These are phyloP conservation scores for Hymenoscyphus repandus DNA, from an alignment of 2,329 filamentous ascomycete species.

Conservation along the genomic window DNA sequence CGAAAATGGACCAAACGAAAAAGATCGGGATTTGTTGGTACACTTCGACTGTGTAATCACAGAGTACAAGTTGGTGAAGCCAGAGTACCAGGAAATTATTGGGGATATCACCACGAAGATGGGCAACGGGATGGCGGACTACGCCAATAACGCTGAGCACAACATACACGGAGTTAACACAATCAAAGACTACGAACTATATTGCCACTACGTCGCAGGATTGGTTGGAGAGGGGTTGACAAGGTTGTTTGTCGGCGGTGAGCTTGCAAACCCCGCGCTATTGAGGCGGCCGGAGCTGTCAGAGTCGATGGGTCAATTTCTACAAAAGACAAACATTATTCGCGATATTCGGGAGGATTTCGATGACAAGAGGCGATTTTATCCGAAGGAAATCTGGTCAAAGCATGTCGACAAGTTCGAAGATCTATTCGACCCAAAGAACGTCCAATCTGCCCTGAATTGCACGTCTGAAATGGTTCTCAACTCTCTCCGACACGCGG, in stretches of 20 bases:
- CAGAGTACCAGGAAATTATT: constrained; percentile 78
- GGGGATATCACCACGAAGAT: constrained; percentile 90
- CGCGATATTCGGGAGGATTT: constrained; percentile 90
- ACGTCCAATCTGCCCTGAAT: constrained; percentile 71
- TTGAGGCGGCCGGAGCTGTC: constrained; percentile 73
- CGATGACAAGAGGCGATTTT: constrained; percentile 84
- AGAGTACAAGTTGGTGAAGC: constrained; percentile 86
- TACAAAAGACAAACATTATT: constrained; percentile 99
- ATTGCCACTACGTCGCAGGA: constrained; percentile 98
- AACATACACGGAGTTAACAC: constrained; percentile 77
- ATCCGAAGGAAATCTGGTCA: constrained; percentile 94
- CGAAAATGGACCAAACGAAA: constrained; percentile 84
- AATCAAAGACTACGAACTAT: constrained; percentile 85
- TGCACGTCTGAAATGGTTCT: constrained; percentile 94
- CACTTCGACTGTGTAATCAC: constrained; percentile 83
- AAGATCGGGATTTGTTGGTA: constrained; percentile 86
- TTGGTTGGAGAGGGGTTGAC: constrained; percentile 95
- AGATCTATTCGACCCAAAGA: constrained; percentile 79
- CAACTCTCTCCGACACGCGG: constrained; percentile 77
- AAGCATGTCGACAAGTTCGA: constrained; percentile 89
- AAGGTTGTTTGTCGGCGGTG: constrained; percentile 79
- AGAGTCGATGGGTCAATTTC: constrained; percentile 94
- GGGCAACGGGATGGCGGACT: constrained; percentile 99
- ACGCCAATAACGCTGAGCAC: constrained; percentile 76
- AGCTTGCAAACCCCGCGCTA: constrained; percentile 81